phyloP scores from a whole-genome alignment of 1,284 basidiomycete genomes.

The Moesziomyces sp. region DNA sequence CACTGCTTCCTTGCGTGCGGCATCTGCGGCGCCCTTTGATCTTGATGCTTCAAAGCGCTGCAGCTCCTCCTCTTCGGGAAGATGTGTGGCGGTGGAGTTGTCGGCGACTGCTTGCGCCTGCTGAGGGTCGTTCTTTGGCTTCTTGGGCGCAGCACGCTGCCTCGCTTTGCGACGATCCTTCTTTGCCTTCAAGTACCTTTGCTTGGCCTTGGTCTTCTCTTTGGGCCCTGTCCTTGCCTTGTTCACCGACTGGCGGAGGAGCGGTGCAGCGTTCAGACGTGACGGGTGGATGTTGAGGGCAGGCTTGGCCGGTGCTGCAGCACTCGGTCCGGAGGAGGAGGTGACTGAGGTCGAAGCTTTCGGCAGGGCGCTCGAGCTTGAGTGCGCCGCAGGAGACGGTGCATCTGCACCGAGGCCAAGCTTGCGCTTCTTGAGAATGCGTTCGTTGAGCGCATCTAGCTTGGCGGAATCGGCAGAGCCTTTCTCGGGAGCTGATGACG shows the following conservation, averaged over 20 bases:
- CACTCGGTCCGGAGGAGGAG: neutral
- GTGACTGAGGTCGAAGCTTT: neutral
- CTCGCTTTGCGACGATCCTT: slow-evolving; percentile 60
- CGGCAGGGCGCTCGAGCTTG: neutral
- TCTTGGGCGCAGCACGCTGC: slow-evolving; percentile 49
- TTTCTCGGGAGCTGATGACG: slow-evolving; percentile 4
- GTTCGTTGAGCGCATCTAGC: slow-evolving; percentile 51
- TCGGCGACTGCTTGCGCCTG: slow-evolving; percentile 11
- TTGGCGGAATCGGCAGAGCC: slow-evolving; percentile 28
- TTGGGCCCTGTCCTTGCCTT: slow-evolving; percentile 34
- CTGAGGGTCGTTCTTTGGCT: slow-evolving; percentile 39
- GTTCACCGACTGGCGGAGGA: slow-evolving; percentile 43
- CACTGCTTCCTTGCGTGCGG: neutral
- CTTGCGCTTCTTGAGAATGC: slow-evolving; percentile 47
- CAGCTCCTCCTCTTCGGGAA: slow-evolving; percentile 37
- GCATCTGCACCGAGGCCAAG: slow-evolving; percentile 12
- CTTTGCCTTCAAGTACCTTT: slow-evolving; percentile 63
- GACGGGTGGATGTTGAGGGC: slow-evolving; percentile 56
- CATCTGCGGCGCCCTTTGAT: slow-evolving; percentile 1
- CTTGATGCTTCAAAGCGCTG: slow-evolving; percentile 16
- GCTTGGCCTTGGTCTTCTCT: slow-evolving; percentile 64
- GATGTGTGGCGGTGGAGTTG: slow-evolving; percentile 15
- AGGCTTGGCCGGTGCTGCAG: slow-evolving; percentile 12
- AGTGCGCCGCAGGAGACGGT: neutral
- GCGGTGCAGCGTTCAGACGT: slow-evolving; percentile 45